Base-by-base conservation (phyloP, 352 stramenopile genomes). In the Globisporangium perplexum region DNA sequence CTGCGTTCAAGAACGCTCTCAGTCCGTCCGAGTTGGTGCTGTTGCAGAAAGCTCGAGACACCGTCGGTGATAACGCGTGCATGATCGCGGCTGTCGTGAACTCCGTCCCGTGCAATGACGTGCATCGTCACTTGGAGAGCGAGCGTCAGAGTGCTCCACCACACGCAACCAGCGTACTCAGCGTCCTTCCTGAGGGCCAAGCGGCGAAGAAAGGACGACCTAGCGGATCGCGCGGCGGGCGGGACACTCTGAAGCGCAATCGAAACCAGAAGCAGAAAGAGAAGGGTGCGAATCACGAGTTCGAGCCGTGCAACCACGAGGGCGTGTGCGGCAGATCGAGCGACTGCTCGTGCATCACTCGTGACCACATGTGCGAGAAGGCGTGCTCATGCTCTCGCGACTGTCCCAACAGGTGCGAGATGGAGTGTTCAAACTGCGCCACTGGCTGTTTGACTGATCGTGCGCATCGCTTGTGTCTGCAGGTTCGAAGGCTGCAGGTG, bases 301-400 rank as follows among this genome's bases (percentile, higher is more conserved):
- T 88, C 46, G 77, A 90, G 46, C 82, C 82, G 42, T 93, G 82
- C 57, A 83, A 86, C 44, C 82, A 93, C 55, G 66, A 86, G n/a
- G 82, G 82, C 10, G 58, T 66, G 24, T 90, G 79, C 53, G 57
- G 77, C 66, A 12, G 33, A 39, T 64, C 69, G 15, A 69, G 31
- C 1, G 61, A 48, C 36, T 93, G 82, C 59, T 86, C 77, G n/a
- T 93, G 82, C 50, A 86, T 89, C 62, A 72, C 69, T 44, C 77
- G 80, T 42, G 72, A 90, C 45, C 82, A 93, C 59, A 90, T 72
- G 47, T 93, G 82, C 38, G 77, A 90, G 47, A 90, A 88, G 59
- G 79, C 82, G 45, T 93, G 82, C 57, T 89, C 79, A n/a, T 93
- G 82, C 54, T 86, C 82, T 5, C 74, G 70, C 7, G 70, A 90